Conservation (phyloP, 805 yeast species). For the Kluyveromyces nonfermentans region DNA sequence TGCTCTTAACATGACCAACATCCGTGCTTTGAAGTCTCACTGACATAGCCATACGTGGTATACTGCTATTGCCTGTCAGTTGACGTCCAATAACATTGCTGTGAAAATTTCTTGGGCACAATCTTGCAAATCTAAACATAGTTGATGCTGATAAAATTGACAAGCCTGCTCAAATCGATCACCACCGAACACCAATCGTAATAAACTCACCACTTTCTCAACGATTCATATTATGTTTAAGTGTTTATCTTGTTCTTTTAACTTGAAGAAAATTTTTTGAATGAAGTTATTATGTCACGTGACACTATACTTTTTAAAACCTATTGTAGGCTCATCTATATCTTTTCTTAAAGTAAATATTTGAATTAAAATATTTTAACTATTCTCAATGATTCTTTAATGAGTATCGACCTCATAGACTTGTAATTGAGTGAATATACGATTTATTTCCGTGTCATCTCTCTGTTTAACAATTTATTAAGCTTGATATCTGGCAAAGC, state of each 20-base stretch:
- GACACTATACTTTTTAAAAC: not conserved
- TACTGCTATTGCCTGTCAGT: not conserved
- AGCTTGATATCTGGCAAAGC: not conserved
- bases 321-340: no score
- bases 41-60: not conserved
- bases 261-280: not conserved
- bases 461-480: not conserved
- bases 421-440: no score
- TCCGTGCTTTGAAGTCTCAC: constrained; percentile 3
- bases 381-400: no score
- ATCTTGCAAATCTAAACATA: not conserved
- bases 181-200: no score
- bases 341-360: no score
- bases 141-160: not conserved
- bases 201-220: no score
- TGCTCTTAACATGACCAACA: not conserved
- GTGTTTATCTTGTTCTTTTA: not conserved
- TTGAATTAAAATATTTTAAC: no score
- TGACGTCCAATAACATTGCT: not conserved
- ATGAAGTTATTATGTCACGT: not conserved
- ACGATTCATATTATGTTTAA: no score
- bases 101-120: not conserved
- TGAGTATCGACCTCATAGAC: no score
- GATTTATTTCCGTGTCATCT: not conserved
- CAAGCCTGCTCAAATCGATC: not conserved